Evolutionary conservation across 768 basidiomycete genomes (phyloP).

Genomic region (Cystoderma amianthinum): DNA sequence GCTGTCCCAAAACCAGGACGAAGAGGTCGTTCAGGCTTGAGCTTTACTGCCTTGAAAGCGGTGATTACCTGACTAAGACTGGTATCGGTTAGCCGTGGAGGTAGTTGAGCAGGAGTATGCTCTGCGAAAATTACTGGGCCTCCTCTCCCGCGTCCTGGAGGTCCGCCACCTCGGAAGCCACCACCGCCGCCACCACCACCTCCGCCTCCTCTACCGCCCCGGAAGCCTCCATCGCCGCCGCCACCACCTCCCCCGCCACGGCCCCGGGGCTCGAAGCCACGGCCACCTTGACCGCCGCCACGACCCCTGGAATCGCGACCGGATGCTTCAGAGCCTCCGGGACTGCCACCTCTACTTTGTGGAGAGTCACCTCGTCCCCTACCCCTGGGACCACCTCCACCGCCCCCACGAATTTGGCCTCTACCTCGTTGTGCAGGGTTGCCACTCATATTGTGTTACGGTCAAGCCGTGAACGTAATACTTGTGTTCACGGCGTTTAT

Average conservation of each 20-base stretch:
- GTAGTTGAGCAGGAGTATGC: constrained; percentile 23
- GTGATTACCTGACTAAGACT: constrained; percentile 30
- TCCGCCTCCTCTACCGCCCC: constrained; percentile 15
- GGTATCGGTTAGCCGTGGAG: constrained; percentile 23
- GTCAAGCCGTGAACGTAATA: no score
- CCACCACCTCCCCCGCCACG: constrained; percentile 19
- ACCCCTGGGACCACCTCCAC: no score
- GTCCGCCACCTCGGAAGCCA: constrained; percentile 14
- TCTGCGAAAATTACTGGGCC: constrained; percentile 31
- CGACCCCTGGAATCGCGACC: no score
- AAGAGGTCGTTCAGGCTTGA: constrained; percentile 32
- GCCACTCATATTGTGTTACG: no score
- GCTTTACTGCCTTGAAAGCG: constrained; percentile 24
- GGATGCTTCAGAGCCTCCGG: no score
- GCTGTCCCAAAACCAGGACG: constrained; percentile 52
- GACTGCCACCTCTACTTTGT: no score
- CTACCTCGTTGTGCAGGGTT: no score
- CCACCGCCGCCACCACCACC: constrained; percentile 19
- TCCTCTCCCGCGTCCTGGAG: no score
- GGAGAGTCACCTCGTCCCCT: no score
- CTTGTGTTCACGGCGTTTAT: no score
- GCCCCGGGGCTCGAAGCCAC: constrained; percentile 15
- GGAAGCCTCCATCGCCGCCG: constrained; percentile 11
- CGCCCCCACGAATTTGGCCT: no score
- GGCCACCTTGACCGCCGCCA: constrained; percentile 7